Evolutionary conservation across 164 flowering plant genomes (phyloP).

Genomic region (Sedum album): DNA sequence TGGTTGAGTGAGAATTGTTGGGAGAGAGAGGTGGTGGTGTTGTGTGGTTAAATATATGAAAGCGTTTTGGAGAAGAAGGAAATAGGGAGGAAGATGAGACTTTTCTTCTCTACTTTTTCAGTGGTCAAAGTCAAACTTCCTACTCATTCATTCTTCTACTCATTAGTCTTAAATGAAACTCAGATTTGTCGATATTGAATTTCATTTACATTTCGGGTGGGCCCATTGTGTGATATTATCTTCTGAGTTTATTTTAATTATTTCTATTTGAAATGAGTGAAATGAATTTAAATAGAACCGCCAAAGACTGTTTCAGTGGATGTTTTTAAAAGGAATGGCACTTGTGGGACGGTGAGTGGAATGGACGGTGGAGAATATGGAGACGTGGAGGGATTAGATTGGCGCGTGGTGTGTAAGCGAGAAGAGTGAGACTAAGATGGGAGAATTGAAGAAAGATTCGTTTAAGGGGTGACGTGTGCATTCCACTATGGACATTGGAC

Average conservation of each 20-base stretch:
- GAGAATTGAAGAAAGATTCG: neutral
- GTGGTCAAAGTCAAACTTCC: constrained; percentile 9
- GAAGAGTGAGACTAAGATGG: no score
- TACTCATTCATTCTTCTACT: neutral
- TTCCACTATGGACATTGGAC: constrained; percentile 5
- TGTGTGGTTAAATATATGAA: neutral
- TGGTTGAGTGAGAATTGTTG: neutral
- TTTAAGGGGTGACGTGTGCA: neutral
- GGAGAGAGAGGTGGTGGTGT: neutral
- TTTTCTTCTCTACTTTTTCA: constrained; percentile 16
- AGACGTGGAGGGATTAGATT: neutral
- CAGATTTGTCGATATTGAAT: neutral
- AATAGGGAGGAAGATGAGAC: constrained; percentile 46
- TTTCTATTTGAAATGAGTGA: neutral
- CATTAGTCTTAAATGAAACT: neutral
- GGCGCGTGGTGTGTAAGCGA: neutral
- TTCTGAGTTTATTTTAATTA: no score
- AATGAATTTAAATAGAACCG: neutral
- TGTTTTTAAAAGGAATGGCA: neutral
- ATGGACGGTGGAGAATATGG: neutral
- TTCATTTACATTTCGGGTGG: neutral
- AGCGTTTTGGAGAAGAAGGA: constrained; percentile 15
- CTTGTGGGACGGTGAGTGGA: neutral
- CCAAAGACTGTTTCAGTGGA: neutral
- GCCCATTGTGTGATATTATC: neutral